Evolutionary conservation across 2,329 filamentous ascomycete species (phyloP), one percentile per base, ranked within the genome.

Genomic region (Penicillium sp.): DNA sequence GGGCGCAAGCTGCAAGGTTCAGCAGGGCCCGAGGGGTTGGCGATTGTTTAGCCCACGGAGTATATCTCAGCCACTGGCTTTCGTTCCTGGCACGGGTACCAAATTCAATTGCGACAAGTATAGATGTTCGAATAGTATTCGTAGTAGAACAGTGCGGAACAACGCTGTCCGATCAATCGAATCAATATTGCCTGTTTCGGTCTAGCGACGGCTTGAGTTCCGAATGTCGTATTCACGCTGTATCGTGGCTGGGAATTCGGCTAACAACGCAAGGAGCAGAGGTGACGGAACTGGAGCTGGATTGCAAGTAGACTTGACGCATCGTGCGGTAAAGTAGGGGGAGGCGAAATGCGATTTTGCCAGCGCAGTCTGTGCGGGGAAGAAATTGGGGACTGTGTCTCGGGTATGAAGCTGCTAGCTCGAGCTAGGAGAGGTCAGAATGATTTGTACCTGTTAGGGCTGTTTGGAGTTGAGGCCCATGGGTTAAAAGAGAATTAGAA

Each of bases 281-380:
- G 42, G 58, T 44, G 60, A 58, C 48, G 56, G 62, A 55, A 61
- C 64, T 51, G 16, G 62, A 55, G 61, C 64, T 51, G 16, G 20
- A 26, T 60, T 57, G 31, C 54, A 55, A 44, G 37, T 51, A 68
- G 59, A 64, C 61, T 58, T 60, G 64, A 67, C 68, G 69, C 72
- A 75, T 75, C 46, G 68, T 74, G 72, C 65, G 70, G 63, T 56
- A 60, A 63, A 64, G 63, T 58, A 58, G 62, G 63, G 59, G 50
- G 45, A 20, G 20, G 20, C 46, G 46, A 26, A 32, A 26, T 43
- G 52, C 55, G 50, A 50, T 56, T 64, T 61, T 49, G 59, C 59
- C 61, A 64, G 59, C 57, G 53, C 61, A 61, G 54, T 56, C 59
- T 61, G 39, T 39, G 51, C 47, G 53, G 55, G 42, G 55, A 56